A percentile compares a stretch with the other conserved stretches of the same genome.
These are phyloP conservation scores for Yamadazyma atmosphaerica DNA, from an alignment of 1,139 yeast species.

Conservation along the genomic window DNA sequence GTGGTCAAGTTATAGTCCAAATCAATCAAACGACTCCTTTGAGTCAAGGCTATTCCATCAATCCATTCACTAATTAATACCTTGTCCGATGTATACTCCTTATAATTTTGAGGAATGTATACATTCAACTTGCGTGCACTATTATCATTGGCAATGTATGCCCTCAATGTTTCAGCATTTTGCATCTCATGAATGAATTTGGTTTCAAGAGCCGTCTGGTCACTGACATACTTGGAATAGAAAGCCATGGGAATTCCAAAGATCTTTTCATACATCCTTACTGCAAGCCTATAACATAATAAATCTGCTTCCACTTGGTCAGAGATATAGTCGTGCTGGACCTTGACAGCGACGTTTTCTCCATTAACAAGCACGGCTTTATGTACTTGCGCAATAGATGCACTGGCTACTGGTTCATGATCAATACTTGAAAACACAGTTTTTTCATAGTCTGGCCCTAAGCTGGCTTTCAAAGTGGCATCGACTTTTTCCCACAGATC, in stretches of 20 bases:
- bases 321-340: slow-evolving; percentile 63
- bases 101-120: slow-evolving; percentile 53
- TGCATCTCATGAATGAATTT: slow-evolving; percentile 57
- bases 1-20: slow-evolving; percentile 40
- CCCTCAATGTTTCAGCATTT: slow-evolving; percentile 43
- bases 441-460: slow-evolving; percentile 47
- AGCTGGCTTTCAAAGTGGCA: slow-evolving; percentile 40
- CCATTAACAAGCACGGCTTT: slow-evolving; percentile 50
- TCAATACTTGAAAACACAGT: slow-evolving; percentile 48
- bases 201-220: slow-evolving; percentile 59
- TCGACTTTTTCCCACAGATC: slow-evolving; percentile 62
- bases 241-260: slow-evolving; percentile 66
- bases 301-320: slow-evolving; percentile 61
- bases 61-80: slow-evolving; percentile 76
- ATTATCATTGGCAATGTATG: slow-evolving; percentile 23
- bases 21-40: slow-evolving; percentile 41
- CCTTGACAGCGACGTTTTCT: slow-evolving; percentile 62
- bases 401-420: slow-evolving; percentile 63
- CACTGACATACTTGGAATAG: slow-evolving; percentile 57
- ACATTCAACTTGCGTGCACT: slow-evolving; percentile 23
- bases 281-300: slow-evolving; percentile 52
- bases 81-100: slow-evolving; percentile 45
- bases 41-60: slow-evolving; percentile 60
- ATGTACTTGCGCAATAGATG: slow-evolving; percentile 76
- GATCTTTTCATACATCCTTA: slow-evolving; percentile 54